A percentile compares a stretch with the other conserved stretches of the same genome.
Evolutionary conservation across 345 rosid genomes (phyloP).

Genomic region (Salix dunnii): DNA sequence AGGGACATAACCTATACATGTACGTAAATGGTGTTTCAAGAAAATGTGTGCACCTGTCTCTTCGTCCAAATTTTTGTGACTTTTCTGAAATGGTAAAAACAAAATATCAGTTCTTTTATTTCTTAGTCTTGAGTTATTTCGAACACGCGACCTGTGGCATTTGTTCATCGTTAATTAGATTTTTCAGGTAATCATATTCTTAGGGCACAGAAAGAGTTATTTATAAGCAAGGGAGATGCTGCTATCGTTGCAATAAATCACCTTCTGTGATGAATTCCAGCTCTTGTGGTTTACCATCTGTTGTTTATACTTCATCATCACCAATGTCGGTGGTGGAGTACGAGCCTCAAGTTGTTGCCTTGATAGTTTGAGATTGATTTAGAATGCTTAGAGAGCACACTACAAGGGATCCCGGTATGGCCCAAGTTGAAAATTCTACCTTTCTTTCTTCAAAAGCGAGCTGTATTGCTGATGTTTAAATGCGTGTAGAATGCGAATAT

Average conservation of each 20-base stretch:
- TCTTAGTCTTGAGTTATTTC: background rate
- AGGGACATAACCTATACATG: constrained; percentile 43
- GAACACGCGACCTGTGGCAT: background rate
- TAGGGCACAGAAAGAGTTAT: background rate
- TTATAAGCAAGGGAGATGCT: background rate
- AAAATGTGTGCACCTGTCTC: background rate
- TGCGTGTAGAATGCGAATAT: background rate
- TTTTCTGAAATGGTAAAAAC: background rate
- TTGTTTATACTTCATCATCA: background rate
- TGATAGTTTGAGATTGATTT: too few relatives aligned
- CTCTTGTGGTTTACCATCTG: background rate
- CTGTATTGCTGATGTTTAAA: background rate
- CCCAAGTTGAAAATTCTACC: background rate
- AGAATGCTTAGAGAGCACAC: too few relatives aligned
- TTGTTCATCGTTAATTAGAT: too few relatives aligned
- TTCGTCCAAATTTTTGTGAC: background rate
- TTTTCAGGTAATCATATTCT: background rate
- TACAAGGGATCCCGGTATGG: background rate
- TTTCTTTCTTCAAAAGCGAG: background rate
- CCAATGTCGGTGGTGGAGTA: background rate
- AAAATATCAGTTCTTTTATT: background rate
- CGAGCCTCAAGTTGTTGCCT: background rate
- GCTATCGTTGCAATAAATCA: background rate
- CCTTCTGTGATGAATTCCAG: too few relatives aligned
- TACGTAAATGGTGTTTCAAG: constrained; percentile 33